These are phyloP conservation scores for Ilyonectria mors-panacis DNA, from an alignment of 2,329 filamentous ascomycete genomes.

Conservation along the genomic window DNA sequence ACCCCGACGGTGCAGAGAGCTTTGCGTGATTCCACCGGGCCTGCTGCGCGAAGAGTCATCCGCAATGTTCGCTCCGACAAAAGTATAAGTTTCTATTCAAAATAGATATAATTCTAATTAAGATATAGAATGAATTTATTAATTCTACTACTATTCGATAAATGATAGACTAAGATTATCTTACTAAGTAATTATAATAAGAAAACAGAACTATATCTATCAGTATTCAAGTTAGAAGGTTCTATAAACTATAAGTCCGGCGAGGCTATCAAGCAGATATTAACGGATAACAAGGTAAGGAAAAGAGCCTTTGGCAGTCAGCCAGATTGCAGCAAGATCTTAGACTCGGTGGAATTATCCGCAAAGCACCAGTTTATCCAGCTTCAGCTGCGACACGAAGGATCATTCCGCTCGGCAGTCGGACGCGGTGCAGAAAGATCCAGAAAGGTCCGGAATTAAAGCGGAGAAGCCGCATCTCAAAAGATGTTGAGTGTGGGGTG, in stretches of 20 bases:
- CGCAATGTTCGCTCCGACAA: too few species aligned
- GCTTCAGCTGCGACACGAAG: slow-evolving; percentile 25
- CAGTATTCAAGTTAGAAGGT: neutral
- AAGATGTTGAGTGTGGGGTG: slow-evolving; percentile 8
- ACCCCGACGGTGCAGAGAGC: too few species aligned
- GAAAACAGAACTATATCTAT: slow-evolving; percentile 11
- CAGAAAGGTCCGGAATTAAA: slow-evolving; percentile 32
- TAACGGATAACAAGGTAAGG: slow-evolving; percentile 3
- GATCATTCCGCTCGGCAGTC: slow-evolving; percentile 29
- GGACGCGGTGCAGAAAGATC: slow-evolving; percentile 15
- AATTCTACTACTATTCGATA: slow-evolving; percentile 27
- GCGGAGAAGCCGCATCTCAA: slow-evolving; percentile 23
- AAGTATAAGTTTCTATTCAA: too few species aligned
- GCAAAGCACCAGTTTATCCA: slow-evolving; percentile 32
- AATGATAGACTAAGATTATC: slow-evolving; percentile 10
- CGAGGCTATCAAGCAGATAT: neutral
- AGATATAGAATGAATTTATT: slow-evolving; percentile 19
- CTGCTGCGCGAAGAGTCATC: too few species aligned
- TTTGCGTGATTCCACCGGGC: too few species aligned
- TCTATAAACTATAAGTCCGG: neutral
- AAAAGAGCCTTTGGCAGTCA: neutral
- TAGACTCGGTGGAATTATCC: slow-evolving; percentile 33
- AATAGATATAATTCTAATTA: slow-evolving; percentile 34
- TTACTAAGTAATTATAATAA: slow-evolving; percentile 27
- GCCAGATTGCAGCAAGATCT: neutral